Percentiles rank a stretch among this genome's conserved stretches.
These are phyloP conservation scores for Patellifolia procumbens DNA, from an alignment of 179 eudicot species.

Conservation along the genomic window DNA sequence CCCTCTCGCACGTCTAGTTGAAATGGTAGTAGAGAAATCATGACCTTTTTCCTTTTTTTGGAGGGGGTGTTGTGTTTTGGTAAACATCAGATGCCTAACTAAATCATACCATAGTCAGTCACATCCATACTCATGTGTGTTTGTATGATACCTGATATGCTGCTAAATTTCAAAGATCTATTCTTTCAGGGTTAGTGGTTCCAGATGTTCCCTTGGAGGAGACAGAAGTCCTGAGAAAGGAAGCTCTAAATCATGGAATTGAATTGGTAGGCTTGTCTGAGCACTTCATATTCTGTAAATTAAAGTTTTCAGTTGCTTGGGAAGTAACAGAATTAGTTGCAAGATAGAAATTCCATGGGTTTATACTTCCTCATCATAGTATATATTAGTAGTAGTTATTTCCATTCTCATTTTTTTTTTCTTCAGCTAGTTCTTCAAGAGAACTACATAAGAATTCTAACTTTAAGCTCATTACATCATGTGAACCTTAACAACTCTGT, in stretches of 20 bases:
- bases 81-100: neutral
- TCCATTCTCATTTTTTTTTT: neutral
- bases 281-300: neutral
- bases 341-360: neutral
- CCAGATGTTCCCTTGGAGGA: conserved; percentile 99
- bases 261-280: conserved; percentile 65
- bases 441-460: too few species aligned
- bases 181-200: conserved; percentile 73
- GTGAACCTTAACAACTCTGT: neutral
- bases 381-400: too few species aligned
- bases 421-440: neutral
- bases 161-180: neutral
- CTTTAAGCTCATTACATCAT: neutral
- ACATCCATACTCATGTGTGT: conserved; percentile 5
- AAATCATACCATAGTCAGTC: neutral
- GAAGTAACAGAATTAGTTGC: neutral
- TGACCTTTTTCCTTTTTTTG: neutral
- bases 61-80: neutral
- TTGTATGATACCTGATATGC: conserved; percentile 1
- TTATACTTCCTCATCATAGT: neutral
- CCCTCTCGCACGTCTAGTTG: too few species aligned
- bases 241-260: conserved; percentile 68
- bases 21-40: neutral
- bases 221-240: conserved; percentile 70
- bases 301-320: neutral